Evolutionary conservation across 306 rosid genomes (phyloP).

Genomic region (Hippophae rhamnoides): DNA sequence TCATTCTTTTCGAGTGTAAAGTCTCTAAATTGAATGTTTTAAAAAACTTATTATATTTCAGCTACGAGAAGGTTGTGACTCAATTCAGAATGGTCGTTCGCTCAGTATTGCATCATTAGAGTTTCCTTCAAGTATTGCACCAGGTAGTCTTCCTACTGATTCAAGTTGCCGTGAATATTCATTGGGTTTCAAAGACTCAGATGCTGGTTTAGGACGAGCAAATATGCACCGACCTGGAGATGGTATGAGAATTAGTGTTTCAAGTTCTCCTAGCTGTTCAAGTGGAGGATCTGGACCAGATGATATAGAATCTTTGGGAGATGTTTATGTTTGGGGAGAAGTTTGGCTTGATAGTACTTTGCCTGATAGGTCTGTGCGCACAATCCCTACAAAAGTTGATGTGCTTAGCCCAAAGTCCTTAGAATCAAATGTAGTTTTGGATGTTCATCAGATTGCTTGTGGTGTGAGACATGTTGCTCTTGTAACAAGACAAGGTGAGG

Average conservation of each 20-base stretch:
- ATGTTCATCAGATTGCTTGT: conserved; percentile 71
- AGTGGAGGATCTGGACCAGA: conserved; percentile 78
- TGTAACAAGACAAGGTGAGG: conserved; percentile 92
- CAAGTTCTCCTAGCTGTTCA: conserved; percentile 63
- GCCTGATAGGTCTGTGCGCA: conserved; percentile 45
- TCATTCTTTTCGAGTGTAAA: conserved; percentile 7
- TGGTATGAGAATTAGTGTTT: conserved; percentile 72
- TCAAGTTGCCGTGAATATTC: conserved; percentile 23
- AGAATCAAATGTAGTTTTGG: conserved; percentile 83
- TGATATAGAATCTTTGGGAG: conserved; percentile 93
- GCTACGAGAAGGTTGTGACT: conserved; percentile 39
- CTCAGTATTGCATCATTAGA: conserved; percentile 43
- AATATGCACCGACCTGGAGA: conserved; percentile 72
- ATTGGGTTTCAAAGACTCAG: conserved; percentile 38
- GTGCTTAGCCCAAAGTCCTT: conserved; percentile 65
- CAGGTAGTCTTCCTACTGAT: conserved; percentile 44
- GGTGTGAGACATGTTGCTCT: conserved; percentile 76
- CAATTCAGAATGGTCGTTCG: conserved; percentile 28
- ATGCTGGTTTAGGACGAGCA: conserved; percentile 53
- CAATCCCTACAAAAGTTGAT: conserved; percentile 38
- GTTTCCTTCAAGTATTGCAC: conserved; percentile 31
- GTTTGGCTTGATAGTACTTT: conserved; percentile 55
- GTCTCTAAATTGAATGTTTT: conserved; percentile 3
- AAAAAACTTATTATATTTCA: conserved; percentile 21
- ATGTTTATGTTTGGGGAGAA: conserved; percentile 89